Evolutionary conservation across 169 alveolate genomes (phyloP).

Genomic region (Plasmodium cynomolgi): DNA sequence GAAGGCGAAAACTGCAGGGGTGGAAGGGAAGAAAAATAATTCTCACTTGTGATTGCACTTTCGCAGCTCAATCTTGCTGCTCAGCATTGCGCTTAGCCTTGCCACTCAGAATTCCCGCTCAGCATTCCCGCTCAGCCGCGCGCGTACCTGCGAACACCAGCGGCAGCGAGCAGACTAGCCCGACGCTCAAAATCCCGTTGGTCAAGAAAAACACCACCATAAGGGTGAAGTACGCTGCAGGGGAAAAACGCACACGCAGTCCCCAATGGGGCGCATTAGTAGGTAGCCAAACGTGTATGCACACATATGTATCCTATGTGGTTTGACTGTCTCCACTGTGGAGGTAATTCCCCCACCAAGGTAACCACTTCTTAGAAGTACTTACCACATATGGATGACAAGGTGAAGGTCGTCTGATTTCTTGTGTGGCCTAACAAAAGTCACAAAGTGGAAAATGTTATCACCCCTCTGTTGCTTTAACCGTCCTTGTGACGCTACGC

Average conservation of each 20-base stretch:
- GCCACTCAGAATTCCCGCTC: too few species aligned
- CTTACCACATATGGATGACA: slow-evolving; percentile 46
- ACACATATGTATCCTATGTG: background rate
- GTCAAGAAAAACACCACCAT: slow-evolving; percentile 16
- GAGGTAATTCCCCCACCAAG: background rate
- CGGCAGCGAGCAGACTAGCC: slow-evolving; percentile 56
- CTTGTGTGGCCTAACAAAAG: slow-evolving; percentile 37
- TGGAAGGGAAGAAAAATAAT: background rate
- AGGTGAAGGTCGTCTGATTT: slow-evolving; percentile 24
- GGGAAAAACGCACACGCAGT: background rate
- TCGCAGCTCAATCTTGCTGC: background rate
- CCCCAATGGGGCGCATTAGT: background rate
- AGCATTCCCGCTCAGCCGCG: background rate
- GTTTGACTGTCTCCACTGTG: background rate
- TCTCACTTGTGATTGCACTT: background rate
- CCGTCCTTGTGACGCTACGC: background rate
- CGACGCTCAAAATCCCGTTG: slow-evolving; percentile 63
- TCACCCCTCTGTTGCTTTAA: background rate
- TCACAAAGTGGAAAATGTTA: background rate
- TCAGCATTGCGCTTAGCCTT: background rate
- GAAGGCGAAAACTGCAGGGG: slow-evolving; percentile 24
- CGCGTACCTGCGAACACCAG: slow-evolving; percentile 51
- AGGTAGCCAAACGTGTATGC: background rate
- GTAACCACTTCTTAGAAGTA: background rate
- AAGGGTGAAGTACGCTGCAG: slow-evolving; percentile 28